phyloP scores from a whole-genome alignment of 805 yeast species.

The Saturnispora saitoi region DNA sequence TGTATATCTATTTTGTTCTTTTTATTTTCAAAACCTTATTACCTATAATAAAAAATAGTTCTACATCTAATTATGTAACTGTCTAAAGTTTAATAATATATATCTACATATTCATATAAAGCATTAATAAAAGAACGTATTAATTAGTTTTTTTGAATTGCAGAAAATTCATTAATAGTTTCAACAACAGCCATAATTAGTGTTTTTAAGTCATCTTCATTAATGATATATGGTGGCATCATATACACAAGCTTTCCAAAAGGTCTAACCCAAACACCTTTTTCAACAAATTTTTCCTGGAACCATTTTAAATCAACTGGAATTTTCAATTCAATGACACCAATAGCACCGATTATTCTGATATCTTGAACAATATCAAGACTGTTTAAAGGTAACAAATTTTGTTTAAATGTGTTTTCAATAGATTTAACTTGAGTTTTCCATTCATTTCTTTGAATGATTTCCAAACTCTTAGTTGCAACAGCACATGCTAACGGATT shows the following conservation, averaged over 20 bases:
- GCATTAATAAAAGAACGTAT: background rate
- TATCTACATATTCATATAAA: too few species aligned
- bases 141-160: background rate
- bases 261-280: slow-evolving; percentile 12
- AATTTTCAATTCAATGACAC: slow-evolving; percentile 7
- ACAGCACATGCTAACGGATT: slow-evolving; percentile 10
- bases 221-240: slow-evolving; percentile 9
- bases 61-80: too few species aligned
- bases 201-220: background rate
- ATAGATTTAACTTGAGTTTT: slow-evolving; percentile 4
- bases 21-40: too few species aligned
- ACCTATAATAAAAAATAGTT: too few species aligned
- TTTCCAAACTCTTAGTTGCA: slow-evolving; percentile 10
- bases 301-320: slow-evolving; percentile 10
- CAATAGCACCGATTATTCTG: slow-evolving; percentile 9
- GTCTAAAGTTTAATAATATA: too few species aligned
- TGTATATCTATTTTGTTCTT: too few species aligned
- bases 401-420: background rate
- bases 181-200: slow-evolving; percentile 2
- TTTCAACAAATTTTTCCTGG: slow-evolving; percentile 9
- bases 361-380: slow-evolving; percentile 5
- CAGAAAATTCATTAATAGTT: background rate
- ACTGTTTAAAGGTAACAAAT: background rate
- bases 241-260: slow-evolving; percentile 11
- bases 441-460: slow-evolving; percentile 7